phyloP scores from a whole-genome alignment of 2,329 filamentous ascomycete species.

The Penicillium fuscoglaucum region DNA sequence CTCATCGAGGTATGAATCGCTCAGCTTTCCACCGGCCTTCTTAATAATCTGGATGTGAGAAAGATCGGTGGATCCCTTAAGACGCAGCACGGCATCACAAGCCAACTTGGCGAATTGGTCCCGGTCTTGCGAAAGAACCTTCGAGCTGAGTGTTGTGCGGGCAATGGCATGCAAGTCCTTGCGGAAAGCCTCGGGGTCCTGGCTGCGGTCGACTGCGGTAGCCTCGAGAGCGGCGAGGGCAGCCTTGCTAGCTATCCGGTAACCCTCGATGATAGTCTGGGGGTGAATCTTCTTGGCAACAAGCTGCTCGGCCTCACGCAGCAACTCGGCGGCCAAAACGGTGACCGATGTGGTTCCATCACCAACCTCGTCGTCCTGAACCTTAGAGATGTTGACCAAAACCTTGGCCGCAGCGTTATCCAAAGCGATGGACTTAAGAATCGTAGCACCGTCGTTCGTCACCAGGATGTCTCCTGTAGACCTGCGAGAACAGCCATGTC shows the following conservation, averaged over 20 bases:
- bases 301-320: slow-evolving; percentile 94
- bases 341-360: slow-evolving; percentile 98
- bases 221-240: slow-evolving; percentile 81
- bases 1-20: slow-evolving; percentile 95
- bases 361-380: slow-evolving; percentile 97
- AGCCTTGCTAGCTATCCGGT: slow-evolving; percentile 91
- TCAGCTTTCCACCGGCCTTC: slow-evolving; percentile 96
- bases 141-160: slow-evolving; percentile 92
- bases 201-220: slow-evolving; percentile 86
- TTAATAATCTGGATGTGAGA: slow-evolving; percentile 99
- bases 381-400: slow-evolving; percentile 98
- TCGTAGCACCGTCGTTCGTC: slow-evolving; percentile 97
- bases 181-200: slow-evolving; percentile 77
- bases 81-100: slow-evolving; percentile 83
- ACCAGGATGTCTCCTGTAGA: slow-evolving; percentile 98
- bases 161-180: slow-evolving; percentile 89
- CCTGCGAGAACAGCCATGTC: slow-evolving; percentile 46
- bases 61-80: slow-evolving; percentile 87
- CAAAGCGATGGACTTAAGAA: slow-evolving; percentile 95
- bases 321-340: slow-evolving; percentile 88
- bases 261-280: slow-evolving; percentile 98
- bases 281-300: slow-evolving; percentile 98
- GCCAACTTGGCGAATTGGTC: slow-evolving; percentile 88
- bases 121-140: slow-evolving; percentile 91
- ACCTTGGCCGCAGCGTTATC: slow-evolving; percentile 99